Evolutionary conservation across 768 basidiomycete species (phyloP).

Genomic region (Russula abietina): DNA sequence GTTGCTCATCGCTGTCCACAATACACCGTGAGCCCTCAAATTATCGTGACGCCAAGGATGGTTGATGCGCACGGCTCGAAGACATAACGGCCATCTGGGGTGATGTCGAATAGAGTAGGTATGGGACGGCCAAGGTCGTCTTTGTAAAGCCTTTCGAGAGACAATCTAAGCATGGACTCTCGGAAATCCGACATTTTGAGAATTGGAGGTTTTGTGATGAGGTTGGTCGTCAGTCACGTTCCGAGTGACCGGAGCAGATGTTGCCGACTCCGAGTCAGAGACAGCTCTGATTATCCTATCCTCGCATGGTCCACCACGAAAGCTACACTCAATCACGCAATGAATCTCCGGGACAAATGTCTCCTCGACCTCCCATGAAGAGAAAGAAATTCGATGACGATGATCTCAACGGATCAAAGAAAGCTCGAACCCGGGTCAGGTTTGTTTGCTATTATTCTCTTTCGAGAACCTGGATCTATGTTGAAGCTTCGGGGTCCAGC

Average conservation of each 20-base stretch:
- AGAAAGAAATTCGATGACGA: slow-evolving; percentile 58
- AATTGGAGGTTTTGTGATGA: not conserved
- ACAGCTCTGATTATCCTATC: not conserved
- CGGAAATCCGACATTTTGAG: not conserved
- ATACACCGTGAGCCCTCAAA: slow-evolving; percentile 7
- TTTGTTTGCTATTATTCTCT: slow-evolving; percentile 29
- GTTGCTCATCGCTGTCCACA: slow-evolving; percentile 39
- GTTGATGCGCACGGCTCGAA: slow-evolving; percentile 58
- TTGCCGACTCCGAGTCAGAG: no score
- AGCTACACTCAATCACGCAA: slow-evolving; percentile 4
- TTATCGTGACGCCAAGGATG: not conserved
- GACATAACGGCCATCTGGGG: slow-evolving; percentile 58
- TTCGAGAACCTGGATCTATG: not conserved
- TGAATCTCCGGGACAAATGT: slow-evolving; percentile 9
- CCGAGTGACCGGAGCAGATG: not conserved
- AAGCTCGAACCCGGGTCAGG: slow-evolving; percentile 71
- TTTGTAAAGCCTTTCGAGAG: slow-evolving; percentile 76
- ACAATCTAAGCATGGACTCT: slow-evolving; percentile 45
- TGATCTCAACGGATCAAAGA: slow-evolving; percentile 47
- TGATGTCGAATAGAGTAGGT: slow-evolving; percentile 61
- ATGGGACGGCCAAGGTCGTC: slow-evolving; percentile 64
- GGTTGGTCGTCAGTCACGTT: no score
- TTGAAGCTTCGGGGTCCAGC: slow-evolving; percentile 34
- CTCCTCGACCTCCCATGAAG: slow-evolving; percentile 37
- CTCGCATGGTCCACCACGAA: slow-evolving; percentile 8